phyloP scores from a whole-genome alignment of 352 stramenopile genomes.

The Globisporangium paroecandrum region DNA sequence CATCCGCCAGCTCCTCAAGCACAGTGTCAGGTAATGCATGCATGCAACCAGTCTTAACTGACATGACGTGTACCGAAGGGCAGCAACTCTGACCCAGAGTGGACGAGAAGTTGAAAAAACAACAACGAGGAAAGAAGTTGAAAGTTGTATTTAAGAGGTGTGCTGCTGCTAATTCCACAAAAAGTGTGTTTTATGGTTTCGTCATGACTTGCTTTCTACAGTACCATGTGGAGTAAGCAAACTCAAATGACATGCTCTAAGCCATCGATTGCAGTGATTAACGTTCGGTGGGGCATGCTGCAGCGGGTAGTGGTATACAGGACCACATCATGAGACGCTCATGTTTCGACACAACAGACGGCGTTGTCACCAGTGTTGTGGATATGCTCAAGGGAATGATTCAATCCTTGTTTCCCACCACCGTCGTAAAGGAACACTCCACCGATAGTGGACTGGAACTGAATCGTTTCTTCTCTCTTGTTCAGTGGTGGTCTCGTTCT shows the following conservation, averaged over 20 bases:
- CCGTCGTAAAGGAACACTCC: not conserved
- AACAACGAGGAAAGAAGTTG: not conserved
- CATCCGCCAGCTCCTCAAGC: constrained; percentile 34
- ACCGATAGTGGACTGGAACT: not conserved
- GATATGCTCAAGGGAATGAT: too few species aligned
- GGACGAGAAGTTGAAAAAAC: not conserved
- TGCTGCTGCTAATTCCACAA: not conserved
- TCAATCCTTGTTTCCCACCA: not conserved
- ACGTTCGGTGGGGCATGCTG: too few species aligned
- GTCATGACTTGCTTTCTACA: not conserved
- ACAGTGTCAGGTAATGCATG: constrained; percentile 2
- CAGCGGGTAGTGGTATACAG: too few species aligned
- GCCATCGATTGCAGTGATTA: too few species aligned
- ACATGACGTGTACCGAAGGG: too few species aligned
- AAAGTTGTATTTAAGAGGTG: not conserved
- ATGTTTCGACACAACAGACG: too few species aligned
- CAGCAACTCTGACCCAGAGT: too few species aligned
- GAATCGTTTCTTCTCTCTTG: not conserved
- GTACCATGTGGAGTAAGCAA: not conserved
- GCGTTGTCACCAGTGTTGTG: too few species aligned
- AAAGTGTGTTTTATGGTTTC: not conserved
- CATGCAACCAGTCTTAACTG: not conserved
- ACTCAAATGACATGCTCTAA: too few species aligned
- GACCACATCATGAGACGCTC: too few species aligned
- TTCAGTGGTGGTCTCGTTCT: constrained; percentile 39